phyloP scores from a whole-genome alignment of 192 early-diverging fungal species.

The Entomortierella beljakovae region DNA sequence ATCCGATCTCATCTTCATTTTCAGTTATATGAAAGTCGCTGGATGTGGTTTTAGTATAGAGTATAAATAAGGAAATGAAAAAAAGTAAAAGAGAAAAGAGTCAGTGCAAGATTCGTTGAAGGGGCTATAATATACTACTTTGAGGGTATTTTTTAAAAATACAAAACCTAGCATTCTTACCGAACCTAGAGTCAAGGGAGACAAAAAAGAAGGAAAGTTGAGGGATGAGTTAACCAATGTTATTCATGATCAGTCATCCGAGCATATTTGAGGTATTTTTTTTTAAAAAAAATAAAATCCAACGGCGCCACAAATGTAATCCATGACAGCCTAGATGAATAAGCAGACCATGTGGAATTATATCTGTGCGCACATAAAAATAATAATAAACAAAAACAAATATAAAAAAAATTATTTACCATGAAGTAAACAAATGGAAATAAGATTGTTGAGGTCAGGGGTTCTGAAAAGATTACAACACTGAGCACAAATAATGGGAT shows the following conservation, averaged over 20 bases:
- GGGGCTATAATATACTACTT: neutral
- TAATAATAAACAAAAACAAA: neutral
- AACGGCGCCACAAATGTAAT: constrained; percentile 1
- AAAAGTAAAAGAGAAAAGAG: neutral
- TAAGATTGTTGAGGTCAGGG: constrained; percentile 75
- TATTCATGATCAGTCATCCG: neutral
- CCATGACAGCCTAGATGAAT: too few species aligned
- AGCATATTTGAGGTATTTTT: neutral
- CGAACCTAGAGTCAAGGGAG: constrained; percentile 17
- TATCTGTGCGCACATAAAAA: neutral
- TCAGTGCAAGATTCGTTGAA: neutral
- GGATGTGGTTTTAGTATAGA: constrained; percentile 25
- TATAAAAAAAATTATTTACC: constrained; percentile 53
- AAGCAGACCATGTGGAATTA: too few species aligned
- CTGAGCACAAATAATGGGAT: constrained; percentile 54
- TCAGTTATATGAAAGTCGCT: constrained; percentile 77
- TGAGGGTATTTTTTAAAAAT: neutral
- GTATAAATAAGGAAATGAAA: neutral
- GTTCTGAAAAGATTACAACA: constrained; percentile 68
- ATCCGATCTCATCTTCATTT: constrained; percentile 82
- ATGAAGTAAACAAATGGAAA: constrained; percentile 91
- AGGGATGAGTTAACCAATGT: neutral
- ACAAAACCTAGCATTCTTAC: constrained; percentile 14
- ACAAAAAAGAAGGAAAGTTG: neutral
- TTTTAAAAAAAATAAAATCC: neutral